These are phyloP conservation scores for Aegilops umbellulata DNA, from an alignment of 176 grass and related monocot species.

Conservation along the genomic window DNA sequence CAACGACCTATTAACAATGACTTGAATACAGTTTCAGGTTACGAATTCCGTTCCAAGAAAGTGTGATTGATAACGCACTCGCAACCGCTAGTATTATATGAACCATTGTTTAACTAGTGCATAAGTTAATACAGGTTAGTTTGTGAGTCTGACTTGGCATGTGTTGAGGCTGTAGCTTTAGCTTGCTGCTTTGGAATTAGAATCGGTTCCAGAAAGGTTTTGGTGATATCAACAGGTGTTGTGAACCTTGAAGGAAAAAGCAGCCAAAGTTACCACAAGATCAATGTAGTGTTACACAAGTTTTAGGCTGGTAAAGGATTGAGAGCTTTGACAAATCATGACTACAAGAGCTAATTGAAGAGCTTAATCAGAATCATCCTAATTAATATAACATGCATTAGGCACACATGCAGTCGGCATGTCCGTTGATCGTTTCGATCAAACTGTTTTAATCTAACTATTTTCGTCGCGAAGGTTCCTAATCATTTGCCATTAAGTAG, in stretches of 20 bases:
- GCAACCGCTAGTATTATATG: conserved; percentile 35
- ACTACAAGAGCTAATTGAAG: background rate
- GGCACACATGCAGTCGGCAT: no score
- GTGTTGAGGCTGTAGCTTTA: conserved; percentile 36
- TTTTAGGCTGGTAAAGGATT: conserved; percentile 32
- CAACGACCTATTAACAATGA: conserved; percentile 26
- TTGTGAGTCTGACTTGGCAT: conserved; percentile 36
- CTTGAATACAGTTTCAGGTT: conserved; percentile 32
- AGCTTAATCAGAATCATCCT: background rate
- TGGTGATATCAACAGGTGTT: conserved; percentile 2
- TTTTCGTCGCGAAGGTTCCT: background rate
- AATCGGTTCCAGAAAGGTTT: conserved; percentile 32
- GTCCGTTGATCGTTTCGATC: no score
- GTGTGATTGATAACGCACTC: conserved; percentile 16
- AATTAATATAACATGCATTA: background rate
- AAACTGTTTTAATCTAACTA: background rate
- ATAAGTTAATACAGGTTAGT: conserved; percentile 26
- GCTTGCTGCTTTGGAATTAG: conserved; percentile 46
- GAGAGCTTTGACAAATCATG: conserved; percentile 33
- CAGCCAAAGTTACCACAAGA: conserved; percentile 13
- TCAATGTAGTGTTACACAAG: conserved; percentile 47
- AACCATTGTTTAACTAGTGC: conserved; percentile 21
- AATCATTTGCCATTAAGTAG: background rate
- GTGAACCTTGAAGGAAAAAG: conserved; percentile 18
- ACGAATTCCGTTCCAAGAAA: conserved; percentile 42